Evolutionary conservation across 2,329 filamentous ascomycete species (phyloP), one percentile per base, ranked within the genome.

Genomic region (Lithohypha guttulata): DNA sequence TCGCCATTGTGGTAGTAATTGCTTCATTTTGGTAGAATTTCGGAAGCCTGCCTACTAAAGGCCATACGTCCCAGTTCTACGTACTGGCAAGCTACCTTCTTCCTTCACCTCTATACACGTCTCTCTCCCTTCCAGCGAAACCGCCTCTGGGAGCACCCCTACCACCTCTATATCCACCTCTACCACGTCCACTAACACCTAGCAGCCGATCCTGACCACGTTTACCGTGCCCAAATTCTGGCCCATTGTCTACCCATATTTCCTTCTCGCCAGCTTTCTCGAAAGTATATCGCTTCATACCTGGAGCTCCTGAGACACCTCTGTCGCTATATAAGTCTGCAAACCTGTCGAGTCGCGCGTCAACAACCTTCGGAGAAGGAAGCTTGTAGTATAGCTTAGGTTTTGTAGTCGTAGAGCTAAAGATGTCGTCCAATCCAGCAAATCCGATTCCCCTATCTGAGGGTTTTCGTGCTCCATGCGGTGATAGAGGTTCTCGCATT

Each of bases 271-370:
- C 69, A 41, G 77, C 65, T 28, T 35, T 39, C 56, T 85, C 80
- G 50, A 86, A 86, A 0, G 78, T 80, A 55, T 84, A 85, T 21
- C 81, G 69, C 54, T 82, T 77, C 59, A 74, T 74, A 36, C 75
- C 72, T 36, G 73, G 69, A 11, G 60, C 61, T 10, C 63, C 59
- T 10, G 11, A 59, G 51, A 48, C 53, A 52, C 21, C 60, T 48
- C 48, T 41, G 11, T 48, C 44, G 2, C 30, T 17, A 30, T 47
- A 42, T 58, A 66, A 51, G 27, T 59, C 53, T 11, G 70, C 66
- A 11, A 82, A 64, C 35, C 67, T 66, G 41, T 79, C 74, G 3
- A 86, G 62, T 9, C 89, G 75, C 31, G 70, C 69, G 11, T 73
- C 67, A 1, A 73, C 80, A 4, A 86, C 62, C 0, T 77, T 71